Evolutionary conservation across 73 alveolate species (phyloP), one percentile per base, ranked within the genome.

Genomic region (Paramecium primaurelia): DNA sequence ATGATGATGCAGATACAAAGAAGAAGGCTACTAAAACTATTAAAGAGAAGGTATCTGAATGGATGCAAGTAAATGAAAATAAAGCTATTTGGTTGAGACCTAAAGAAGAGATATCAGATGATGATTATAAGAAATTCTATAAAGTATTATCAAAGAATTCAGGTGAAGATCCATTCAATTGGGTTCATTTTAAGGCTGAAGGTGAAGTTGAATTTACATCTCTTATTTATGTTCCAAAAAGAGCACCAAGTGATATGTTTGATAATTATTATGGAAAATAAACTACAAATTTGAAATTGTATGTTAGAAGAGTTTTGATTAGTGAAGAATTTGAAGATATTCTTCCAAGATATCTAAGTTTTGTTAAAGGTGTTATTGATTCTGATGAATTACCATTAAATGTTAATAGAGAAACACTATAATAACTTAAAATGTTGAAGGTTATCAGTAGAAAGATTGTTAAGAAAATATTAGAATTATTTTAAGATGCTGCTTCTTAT

Each of bases 21-120:
- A 22, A 22, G 25, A 22, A 22, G 25, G 25, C 25, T 22, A 22
- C 25, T 22, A 22, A 92, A 97, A 94, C 93, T 18, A 97, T 96
- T 38, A 98, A 98, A 64, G 99, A 97, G 88, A 92, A 95, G 95
- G 98, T 94, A 91, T 96, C 98, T 98, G 99, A 98, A 64, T 98
- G 99, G 98, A 99, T 98, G 92, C 95, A 97, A 93, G 95, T 98
- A 91, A 98, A 98, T 93, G 99, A 98, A 49, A 95, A 96, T 92
- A 98, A 98, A 93, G 99, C 99, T 28, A 96, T 98, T 80, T 98
- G 99, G 99, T 95, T 97, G 93, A 94, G 99, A 77, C 98, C 97
- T 59, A 98, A 98, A 96, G 97, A 96, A 73, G 99, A 98, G 69
- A 97, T 98, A 26, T 26, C 32, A 8, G 86, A 26, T 26, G 86